Evolutionary conservation across 805 yeast genomes (phyloP).

Genomic region (Candida sonorensis): DNA sequence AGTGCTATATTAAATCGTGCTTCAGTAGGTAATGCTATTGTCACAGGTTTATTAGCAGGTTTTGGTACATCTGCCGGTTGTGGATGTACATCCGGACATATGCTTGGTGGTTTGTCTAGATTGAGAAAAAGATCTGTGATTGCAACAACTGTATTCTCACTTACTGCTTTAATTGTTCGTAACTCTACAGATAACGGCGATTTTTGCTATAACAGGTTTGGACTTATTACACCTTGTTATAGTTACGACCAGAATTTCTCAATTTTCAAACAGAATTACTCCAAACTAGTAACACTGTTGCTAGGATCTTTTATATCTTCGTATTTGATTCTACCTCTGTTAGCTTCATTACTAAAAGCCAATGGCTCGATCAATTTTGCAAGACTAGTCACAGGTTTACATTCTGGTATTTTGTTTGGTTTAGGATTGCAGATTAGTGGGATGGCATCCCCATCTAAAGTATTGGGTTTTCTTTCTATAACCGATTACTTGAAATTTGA

Average conservation of each 20-base stretch:
- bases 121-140: conserved; percentile 36
- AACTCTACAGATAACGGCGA: conserved; percentile 5
- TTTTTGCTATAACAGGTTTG: conserved; percentile 1
- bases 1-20: neutral
- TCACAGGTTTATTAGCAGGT: conserved; percentile 39
- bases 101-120: conserved; percentile 44
- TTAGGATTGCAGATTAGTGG: conserved; percentile 42
- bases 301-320: no score
- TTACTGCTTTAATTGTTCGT: conserved; percentile 26
- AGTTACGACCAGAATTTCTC: conserved; percentile 14
- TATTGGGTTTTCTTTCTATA: conserved; percentile 39
- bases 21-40: conserved; percentile 1
- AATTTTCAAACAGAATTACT: conserved; percentile 6
- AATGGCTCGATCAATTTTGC: conserved; percentile 1
- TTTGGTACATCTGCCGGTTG: conserved; percentile 40
- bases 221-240: conserved; percentile 7
- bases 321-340: conserved; percentile 25
- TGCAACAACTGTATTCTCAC: conserved; percentile 35
- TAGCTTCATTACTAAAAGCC: conserved; percentile 5
- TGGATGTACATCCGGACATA: conserved; percentile 53
- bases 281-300: no score
- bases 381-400: conserved; percentile 13
- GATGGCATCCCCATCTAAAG: conserved; percentile 37
- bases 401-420: conserved; percentile 33
- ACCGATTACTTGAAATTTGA: conserved; percentile 32